Base-by-base conservation (phyloP, 768 basidiomycete genomes). In the Naganishia friedmannii region DNA sequence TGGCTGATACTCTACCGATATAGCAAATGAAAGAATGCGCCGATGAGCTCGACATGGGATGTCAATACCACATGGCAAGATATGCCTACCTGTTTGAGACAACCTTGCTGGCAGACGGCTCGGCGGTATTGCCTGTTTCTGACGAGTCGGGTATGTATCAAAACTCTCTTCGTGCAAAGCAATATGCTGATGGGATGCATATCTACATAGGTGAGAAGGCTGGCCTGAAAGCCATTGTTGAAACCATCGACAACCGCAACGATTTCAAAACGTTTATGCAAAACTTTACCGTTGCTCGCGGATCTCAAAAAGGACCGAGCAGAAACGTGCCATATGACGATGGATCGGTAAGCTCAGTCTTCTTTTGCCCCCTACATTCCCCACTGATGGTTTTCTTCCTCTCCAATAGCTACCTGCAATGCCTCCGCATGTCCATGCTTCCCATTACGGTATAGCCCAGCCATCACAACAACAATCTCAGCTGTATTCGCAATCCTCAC, bases 211-310 rank as follows among this genome's bases (percentile, higher is more conserved):
- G 56, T 48, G 57, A 70, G 77, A 86, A 86, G 84, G 83, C 87
- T 8, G 93, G 95, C 15, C 83, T 99, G 58, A 95, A 95, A 79
- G 84, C 89, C 1, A 87, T 91, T 28, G 89, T 90, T 69, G 94
- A 97, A 79, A 86, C 87, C 6, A 96, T 99, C 74, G 95, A 99
- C 82, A 93, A 93, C 75, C 87, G 93, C 46, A 85, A 88, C 42
- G 96, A 99, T 81, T 98, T 99, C 83, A 95, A 90, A 83, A 87
- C 86, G 9, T 99, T 89, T 79, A 97, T 99, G 94, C 92, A 96
- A 78, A 93, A 96, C 78, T 99, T 95, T 78, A 89, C 91, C 0
- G 92, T 94, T 77, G 92, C 92, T 32, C 90, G 90, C 71, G 90
- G 89, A 66, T 70, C 80, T 6, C 76, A 78, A 17, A 84, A 88